A percentile compares a stretch with the other conserved stretches of the same genome.
Evolutionary conservation across 768 basidiomycete genomes (phyloP).

Genomic region (Mrakia frigida): DNA sequence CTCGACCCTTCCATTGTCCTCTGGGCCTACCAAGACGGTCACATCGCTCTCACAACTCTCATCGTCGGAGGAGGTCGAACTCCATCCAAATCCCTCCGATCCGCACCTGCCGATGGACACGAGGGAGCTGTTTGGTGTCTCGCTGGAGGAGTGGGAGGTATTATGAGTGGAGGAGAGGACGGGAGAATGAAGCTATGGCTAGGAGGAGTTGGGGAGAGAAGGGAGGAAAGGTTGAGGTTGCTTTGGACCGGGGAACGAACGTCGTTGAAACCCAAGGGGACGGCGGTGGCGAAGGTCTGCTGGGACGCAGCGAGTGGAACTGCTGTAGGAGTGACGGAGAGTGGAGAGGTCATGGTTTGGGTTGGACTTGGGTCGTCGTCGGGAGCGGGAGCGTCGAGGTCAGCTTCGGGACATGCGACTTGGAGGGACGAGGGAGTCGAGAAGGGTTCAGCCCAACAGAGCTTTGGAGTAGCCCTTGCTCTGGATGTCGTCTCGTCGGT

Average conservation of each 20-base stretch:
- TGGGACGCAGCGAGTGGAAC: slow-evolving; percentile 22
- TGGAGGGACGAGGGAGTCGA: slow-evolving; percentile 11
- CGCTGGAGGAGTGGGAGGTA: neutral
- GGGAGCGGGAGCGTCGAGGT: neutral
- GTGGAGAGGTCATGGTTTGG: slow-evolving; percentile 24
- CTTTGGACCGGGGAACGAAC: slow-evolving; percentile 11
- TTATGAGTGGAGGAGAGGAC: slow-evolving; percentile 30
- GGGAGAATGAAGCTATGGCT: slow-evolving; percentile 26
- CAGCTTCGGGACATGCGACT: neutral
- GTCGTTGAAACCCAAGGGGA: neutral
- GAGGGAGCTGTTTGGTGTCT: slow-evolving; percentile 25
- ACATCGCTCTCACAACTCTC: slow-evolving; percentile 9
- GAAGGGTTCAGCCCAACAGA: neutral
- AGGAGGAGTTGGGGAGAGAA: neutral
- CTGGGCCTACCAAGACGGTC: slow-evolving; percentile 24
- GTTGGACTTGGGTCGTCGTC: neutral
- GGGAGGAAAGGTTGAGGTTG: slow-evolving; percentile 4
- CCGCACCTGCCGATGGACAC: slow-evolving; percentile 9
- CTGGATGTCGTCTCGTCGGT: slow-evolving; percentile 9
- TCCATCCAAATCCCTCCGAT: neutral
- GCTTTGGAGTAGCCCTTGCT: neutral
- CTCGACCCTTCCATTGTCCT: slow-evolving; percentile 17
- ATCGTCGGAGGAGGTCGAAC: slow-evolving; percentile 20
- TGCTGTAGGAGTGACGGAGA: slow-evolving; percentile 10
- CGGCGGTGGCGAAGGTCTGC: slow-evolving; percentile 25